phyloP scores from a whole-genome alignment of 2,329 filamentous ascomycete genomes.

The Malbranchea cinnamomea region DNA sequence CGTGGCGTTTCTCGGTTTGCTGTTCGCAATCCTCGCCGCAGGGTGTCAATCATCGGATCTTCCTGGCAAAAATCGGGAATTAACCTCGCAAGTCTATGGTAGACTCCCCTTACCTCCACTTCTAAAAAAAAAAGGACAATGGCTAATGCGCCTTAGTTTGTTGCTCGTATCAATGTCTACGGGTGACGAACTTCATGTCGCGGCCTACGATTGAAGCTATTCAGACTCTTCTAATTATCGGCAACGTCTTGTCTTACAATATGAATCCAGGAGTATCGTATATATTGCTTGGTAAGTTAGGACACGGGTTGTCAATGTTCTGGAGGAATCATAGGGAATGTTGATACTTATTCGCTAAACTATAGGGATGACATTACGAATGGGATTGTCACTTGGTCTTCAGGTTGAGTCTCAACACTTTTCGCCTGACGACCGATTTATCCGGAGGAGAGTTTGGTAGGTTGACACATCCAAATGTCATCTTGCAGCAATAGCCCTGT shows the following conservation, averaged over 20 bases:
- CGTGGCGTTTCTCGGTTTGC: constrained; percentile 42
- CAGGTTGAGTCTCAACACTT: constrained; percentile 43
- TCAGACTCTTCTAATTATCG: constrained; percentile 46
- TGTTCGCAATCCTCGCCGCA: constrained; percentile 48
- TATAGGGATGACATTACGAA: constrained; percentile 42
- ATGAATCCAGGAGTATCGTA: constrained; percentile 52
- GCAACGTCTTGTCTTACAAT: constrained; percentile 47
- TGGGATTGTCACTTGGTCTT: constrained; percentile 45
- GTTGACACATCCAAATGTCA: constrained; percentile 5
- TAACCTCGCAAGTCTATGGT: constrained; percentile 51
- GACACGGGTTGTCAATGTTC: background rate
- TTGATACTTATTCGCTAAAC: background rate
- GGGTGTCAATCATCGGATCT: constrained; percentile 46
- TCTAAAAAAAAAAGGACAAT: background rate
- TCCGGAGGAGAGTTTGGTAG: constrained; percentile 31
- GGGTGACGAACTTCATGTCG: constrained; percentile 49
- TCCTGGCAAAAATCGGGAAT: constrained; percentile 42
- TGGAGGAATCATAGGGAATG: constrained; percentile 4
- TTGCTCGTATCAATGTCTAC: constrained; percentile 49
- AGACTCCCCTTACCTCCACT: constrained; percentile 11
- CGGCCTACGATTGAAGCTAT: constrained; percentile 47
- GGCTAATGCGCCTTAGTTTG: constrained; percentile 32
- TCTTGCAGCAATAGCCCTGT: background rate
- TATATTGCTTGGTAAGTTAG: constrained; percentile 36
- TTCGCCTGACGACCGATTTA: constrained; percentile 33